Percentiles rank a stretch among this genome's conserved stretches.
Conservation (phyloP, 2,329 filamentous ascomycete genomes). For the Zymoseptoria crescenta region DNA sequence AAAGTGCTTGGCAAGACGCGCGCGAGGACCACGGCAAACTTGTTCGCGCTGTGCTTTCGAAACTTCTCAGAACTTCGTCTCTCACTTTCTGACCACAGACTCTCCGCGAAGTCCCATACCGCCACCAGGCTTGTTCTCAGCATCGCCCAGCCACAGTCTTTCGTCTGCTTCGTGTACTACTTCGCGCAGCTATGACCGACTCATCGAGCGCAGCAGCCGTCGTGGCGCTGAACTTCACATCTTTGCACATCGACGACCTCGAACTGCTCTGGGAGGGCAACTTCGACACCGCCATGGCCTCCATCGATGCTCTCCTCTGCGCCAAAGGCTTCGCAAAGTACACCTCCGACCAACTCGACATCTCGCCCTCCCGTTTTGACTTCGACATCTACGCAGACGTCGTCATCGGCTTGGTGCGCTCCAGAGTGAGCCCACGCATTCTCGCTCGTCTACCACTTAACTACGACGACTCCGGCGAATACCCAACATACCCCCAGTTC, state of each 20-base stretch:
- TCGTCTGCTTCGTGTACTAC: background rate
- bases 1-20: background rate
- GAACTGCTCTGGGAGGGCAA: background rate
- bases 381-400: background rate
- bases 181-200: background rate
- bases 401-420: background rate
- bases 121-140: background rate
- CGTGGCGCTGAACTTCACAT: background rate
- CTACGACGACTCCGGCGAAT: background rate
- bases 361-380: background rate
- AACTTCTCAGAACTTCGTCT: background rate
- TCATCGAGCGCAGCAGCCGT: background rate
- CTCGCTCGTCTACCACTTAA: background rate
- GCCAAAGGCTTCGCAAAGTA: background rate
- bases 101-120: background rate
- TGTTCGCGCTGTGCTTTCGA: background rate
- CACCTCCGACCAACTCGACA: background rate
- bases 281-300: background rate
- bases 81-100: background rate
- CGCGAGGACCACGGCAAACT: background rate
- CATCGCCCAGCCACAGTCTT: background rate
- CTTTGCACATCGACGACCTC: background rate
- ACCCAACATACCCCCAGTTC: background rate
- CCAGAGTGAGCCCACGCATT: background rate
- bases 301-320: background rate